Evolutionary conservation across 768 basidiomycete genomes (phyloP).

Genomic region (Boletus rufocinnamomeus): DNA sequence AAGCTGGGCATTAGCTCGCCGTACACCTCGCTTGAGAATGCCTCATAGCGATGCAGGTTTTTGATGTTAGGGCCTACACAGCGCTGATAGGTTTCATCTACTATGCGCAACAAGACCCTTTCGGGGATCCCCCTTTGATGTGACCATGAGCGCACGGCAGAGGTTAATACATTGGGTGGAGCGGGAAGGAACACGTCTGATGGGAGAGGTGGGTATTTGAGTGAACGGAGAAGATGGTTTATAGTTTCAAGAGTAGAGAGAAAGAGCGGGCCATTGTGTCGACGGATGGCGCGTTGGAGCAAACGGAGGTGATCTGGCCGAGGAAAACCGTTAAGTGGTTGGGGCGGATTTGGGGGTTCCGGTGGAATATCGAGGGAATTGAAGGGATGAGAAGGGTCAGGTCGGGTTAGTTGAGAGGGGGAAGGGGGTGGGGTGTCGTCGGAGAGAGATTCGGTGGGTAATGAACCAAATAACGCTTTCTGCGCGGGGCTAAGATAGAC

Average conservation of each 20-base stretch:
- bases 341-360: slow-evolving; percentile 23
- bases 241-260: slow-evolving; percentile 59
- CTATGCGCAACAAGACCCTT: slow-evolving; percentile 68
- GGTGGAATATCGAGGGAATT: slow-evolving; percentile 34
- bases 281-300: slow-evolving; percentile 69
- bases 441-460: slow-evolving; percentile 46
- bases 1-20: slow-evolving; percentile 87
- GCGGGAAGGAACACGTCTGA: slow-evolving; percentile 48
- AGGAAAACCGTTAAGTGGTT: slow-evolving; percentile 22
- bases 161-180: slow-evolving; percentile 50
- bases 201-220: slow-evolving; percentile 69
- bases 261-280: slow-evolving; percentile 72
- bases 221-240: slow-evolving; percentile 57
- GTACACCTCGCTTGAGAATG: slow-evolving; percentile 84
- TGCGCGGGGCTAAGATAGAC: slow-evolving; percentile 70
- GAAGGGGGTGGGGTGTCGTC: slow-evolving; percentile 36
- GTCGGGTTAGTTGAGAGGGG: slow-evolving; percentile 36
- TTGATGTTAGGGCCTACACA: slow-evolving; percentile 89
- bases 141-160: slow-evolving; percentile 48
- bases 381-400: slow-evolving; percentile 34
- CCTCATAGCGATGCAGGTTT: slow-evolving; percentile 75
- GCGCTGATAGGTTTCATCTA: slow-evolving; percentile 93
- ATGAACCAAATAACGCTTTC: slow-evolving; percentile 64
- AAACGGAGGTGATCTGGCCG: slow-evolving; percentile 50
- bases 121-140: slow-evolving; percentile 53